Percentiles rank a stretch among this genome's conserved stretches.
These are phyloP conservation scores for Schizopora paradoxa DNA, from an alignment of 1,284 basidiomycete species.

Conservation along the genomic window DNA sequence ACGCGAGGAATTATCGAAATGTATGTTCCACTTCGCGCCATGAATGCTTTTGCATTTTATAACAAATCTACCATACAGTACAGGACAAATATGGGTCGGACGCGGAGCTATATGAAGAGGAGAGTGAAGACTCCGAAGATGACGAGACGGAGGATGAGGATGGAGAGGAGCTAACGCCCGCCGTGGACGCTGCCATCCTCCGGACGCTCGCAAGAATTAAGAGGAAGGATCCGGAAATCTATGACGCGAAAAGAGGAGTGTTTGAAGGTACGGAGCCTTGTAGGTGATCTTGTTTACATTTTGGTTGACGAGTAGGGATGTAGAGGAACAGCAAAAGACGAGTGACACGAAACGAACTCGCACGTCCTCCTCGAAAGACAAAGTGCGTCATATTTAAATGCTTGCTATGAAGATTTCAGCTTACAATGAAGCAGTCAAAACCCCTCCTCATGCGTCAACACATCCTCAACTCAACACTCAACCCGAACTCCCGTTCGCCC, in stretches of 20 bases:
- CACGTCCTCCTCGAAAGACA: slow-evolving; percentile 34
- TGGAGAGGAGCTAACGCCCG: slow-evolving; percentile 91
- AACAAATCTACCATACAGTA: slow-evolving; percentile 40
- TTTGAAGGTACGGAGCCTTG: slow-evolving; percentile 58
- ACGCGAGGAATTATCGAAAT: slow-evolving; percentile 73
- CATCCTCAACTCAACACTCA: slow-evolving; percentile 50
- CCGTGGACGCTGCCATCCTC: slow-evolving; percentile 92
- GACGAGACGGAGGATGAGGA: slow-evolving; percentile 91
- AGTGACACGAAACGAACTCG: too few species aligned
- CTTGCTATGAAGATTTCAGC: background rate
- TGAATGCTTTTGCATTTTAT: background rate
- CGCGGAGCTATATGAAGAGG: slow-evolving; percentile 42
- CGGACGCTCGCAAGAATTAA: slow-evolving; percentile 86
- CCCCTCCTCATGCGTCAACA: slow-evolving; percentile 59
- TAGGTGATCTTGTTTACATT: slow-evolving; percentile 1
- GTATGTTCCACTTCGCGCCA: slow-evolving; percentile 44
- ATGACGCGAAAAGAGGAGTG: slow-evolving; percentile 64
- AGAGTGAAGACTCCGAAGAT: slow-evolving; percentile 62
- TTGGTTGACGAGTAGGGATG: slow-evolving; percentile 1
- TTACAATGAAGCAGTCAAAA: slow-evolving; percentile 41
- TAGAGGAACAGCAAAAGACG: slow-evolving; percentile 64
- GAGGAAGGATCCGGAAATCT: slow-evolving; percentile 80
- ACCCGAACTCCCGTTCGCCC: slow-evolving; percentile 43
- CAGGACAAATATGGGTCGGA: slow-evolving; percentile 86
- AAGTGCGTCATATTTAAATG: slow-evolving; percentile 34